Percentiles rank a stretch among this genome's conserved stretches.
Conservation (phyloP, 2,329 filamentous ascomycete genomes). For the Fusarium neocosmosporiellum region DNA sequence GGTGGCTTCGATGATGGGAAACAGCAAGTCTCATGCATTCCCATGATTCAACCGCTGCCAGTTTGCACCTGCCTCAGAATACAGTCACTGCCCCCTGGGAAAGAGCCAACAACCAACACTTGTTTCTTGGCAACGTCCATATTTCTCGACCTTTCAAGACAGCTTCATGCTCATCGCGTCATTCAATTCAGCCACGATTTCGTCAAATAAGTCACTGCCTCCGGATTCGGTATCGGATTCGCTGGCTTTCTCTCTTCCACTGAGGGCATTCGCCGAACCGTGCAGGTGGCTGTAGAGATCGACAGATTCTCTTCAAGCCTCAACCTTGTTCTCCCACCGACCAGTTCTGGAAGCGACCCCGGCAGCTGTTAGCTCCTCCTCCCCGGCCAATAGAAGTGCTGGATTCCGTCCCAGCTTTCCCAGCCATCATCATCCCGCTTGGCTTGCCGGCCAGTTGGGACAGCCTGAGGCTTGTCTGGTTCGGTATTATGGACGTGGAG, state of each 20-base stretch:
- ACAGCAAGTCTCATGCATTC: constrained; percentile 31
- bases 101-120: constrained; percentile 2
- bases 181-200: not conserved
- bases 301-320: constrained; percentile 41
- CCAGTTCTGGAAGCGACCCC: constrained; percentile 42
- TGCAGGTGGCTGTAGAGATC: constrained; percentile 38
- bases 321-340: constrained; percentile 40
- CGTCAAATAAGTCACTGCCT: not conserved
- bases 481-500: not conserved
- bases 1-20: constrained; percentile 32
- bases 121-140: not conserved
- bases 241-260: not conserved
- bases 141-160: not conserved
- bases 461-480: constrained; percentile 7
- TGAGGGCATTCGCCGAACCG: constrained; percentile 17
- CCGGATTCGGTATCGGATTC: constrained; percentile 1
- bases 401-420: constrained; percentile 5
- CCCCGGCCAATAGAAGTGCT: constrained; percentile 29
- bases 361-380: constrained; percentile 18
- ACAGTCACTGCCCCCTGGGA: not conserved
- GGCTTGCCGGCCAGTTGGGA: constrained; percentile 35
- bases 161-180: constrained; percentile 1
- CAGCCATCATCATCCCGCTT: constrained; percentile 36
- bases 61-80: constrained; percentile 5
- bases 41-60: constrained; percentile 21